These are phyloP conservation scores for Arthrobotrys entomopaga DNA, from an alignment of 2,329 filamentous ascomycete species.

Conservation along the genomic window DNA sequence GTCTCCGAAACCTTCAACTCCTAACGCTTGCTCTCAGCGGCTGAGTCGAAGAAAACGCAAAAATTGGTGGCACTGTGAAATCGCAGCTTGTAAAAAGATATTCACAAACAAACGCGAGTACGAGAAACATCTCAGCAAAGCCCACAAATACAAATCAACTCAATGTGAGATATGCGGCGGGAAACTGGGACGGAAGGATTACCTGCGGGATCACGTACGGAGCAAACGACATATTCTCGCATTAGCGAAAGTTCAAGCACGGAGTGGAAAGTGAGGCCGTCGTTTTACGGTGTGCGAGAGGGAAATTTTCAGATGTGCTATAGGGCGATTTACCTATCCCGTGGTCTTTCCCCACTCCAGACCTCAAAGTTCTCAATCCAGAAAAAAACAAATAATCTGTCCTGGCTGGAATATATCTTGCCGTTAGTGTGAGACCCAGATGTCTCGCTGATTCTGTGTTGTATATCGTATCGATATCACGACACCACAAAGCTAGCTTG, in stretches of 20 bases:
- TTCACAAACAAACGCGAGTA: constrained; percentile 38
- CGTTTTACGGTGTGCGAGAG: background rate
- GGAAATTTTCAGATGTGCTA: background rate
- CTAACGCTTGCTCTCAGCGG: no score
- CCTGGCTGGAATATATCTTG: no score
- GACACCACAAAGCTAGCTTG: no score
- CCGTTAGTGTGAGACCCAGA: no score
- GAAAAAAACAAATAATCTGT: no score
- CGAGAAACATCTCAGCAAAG: constrained; percentile 39
- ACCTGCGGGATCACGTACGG: constrained; percentile 36
- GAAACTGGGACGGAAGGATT: constrained; percentile 36
- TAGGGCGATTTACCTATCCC: background rate
- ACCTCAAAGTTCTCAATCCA: background rate
- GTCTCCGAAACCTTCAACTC: no score
- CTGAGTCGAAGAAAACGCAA: background rate
- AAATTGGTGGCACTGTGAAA: constrained; percentile 26
- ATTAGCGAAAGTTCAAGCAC: background rate
- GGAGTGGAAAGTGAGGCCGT: background rate
- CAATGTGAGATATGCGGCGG: constrained; percentile 20
- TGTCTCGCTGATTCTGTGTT: no score
- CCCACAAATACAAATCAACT: constrained; percentile 28
- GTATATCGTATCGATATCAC: no score
- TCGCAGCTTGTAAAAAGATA: background rate
- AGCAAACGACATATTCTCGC: constrained; percentile 26
- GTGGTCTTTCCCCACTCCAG: background rate